These are phyloP conservation scores for Globisporangium camurandrum DNA, from an alignment of 352 stramenopile genomes.

Conservation along the genomic window DNA sequence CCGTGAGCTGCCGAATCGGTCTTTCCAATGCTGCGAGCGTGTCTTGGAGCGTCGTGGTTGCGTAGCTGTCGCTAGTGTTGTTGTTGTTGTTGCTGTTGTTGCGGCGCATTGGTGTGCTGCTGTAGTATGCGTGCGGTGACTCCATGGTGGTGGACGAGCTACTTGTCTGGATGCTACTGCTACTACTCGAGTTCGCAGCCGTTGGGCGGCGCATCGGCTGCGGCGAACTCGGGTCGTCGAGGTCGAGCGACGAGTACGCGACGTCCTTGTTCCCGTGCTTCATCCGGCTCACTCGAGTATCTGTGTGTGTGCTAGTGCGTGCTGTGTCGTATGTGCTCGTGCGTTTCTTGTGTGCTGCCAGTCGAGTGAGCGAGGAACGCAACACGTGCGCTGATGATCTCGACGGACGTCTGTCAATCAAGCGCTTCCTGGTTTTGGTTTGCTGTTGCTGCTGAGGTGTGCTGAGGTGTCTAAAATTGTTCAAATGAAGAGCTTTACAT, in stretches of 20 bases:
- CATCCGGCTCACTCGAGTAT: too few relatives aligned
- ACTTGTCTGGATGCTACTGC: constrained; percentile 16
- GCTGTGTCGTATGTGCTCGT: too few relatives aligned
- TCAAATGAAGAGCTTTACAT: too few relatives aligned
- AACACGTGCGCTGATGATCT: too few relatives aligned
- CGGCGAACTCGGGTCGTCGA: constrained; percentile 44
- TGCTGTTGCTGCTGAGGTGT: too few relatives aligned
- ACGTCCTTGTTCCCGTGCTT: constrained; percentile 71
- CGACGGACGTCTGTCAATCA: too few relatives aligned
- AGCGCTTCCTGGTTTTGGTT: too few relatives aligned
- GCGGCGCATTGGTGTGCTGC: neutral
- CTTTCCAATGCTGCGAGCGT: constrained; percentile 52
- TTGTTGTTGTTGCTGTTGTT: constrained; percentile 11
- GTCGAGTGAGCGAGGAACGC: neutral
- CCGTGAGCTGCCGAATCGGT: constrained; percentile 59
- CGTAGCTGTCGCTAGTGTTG: constrained; percentile 34
- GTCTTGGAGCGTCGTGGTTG: constrained; percentile 18
- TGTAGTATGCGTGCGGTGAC: constrained; percentile 5
- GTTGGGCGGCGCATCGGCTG: constrained; percentile 23
- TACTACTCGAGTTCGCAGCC: constrained; percentile 13
- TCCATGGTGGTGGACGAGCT: constrained; percentile 3
- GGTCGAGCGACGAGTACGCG: constrained; percentile 65
- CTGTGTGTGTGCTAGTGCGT: too few relatives aligned
- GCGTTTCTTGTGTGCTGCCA: neutral
- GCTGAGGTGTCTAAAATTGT: too few relatives aligned